Base-by-base conservation (phyloP, 768 basidiomycete species). In the Asterophora parasitica region DNA sequence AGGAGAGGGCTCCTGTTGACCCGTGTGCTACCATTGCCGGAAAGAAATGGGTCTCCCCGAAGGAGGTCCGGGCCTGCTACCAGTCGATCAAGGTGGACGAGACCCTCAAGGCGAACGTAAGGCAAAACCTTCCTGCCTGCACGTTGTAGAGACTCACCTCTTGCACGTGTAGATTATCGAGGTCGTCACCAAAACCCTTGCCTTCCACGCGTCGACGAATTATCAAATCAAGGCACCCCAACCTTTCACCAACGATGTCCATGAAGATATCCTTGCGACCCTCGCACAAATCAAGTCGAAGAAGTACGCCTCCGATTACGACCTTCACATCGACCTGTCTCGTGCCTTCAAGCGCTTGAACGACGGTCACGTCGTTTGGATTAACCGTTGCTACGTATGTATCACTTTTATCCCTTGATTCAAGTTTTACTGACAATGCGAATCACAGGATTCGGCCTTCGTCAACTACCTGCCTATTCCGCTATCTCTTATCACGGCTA, bases 181-280 rank as follows among this genome's bases (percentile, higher is more conserved):
- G 50, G 77, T 79, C 7, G 65, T 81, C 36, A 81, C 70, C 55
- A 80, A 77, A 58, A 78, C 77, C 0, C 59, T 82, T 7, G 72
- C 76, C 11, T 82, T 84, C 57, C 81, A 82, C 56, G 78, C 80
- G 0, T 82, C 81, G 2, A 72, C 76, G 19, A 82, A 81, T 64
- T 82, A 82, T 48, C 74, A 81, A 60, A 69, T 77, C 35, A 64
- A 67, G 43, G 80, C 81, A 1, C 79, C 79, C 0, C 57, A 62
- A 16, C 81, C 81, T 4, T 82, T 78, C 56, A 58, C 69, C 8
- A 52, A 65, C 2, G 78, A 80, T 47, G 79, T 83, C 6, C 79
- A 81, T 47, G 79, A 80, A 55, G 74, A 84, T 55, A 55, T 83
- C 9, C 60, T 70, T 13, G 68, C 61, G 10, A 79, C 80, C 58